Conservation (phyloP, 1,139 yeast species). For the Taiozyma onychis region DNA sequence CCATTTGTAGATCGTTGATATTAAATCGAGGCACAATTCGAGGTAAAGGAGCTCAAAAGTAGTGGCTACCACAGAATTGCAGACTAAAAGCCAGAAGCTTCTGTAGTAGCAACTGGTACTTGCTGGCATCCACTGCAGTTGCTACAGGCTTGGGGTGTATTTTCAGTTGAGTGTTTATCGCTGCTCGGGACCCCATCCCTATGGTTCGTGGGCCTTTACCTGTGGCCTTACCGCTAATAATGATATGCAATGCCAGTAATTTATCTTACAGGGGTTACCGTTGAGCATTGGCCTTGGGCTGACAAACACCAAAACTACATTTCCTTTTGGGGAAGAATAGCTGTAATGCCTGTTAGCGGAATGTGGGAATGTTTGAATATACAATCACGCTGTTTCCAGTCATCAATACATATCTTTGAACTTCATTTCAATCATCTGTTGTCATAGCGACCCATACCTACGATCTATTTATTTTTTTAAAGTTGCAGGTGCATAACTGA, state of each 20-base stretch:
- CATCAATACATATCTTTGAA: too few species aligned
- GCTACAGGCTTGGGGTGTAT: background rate
- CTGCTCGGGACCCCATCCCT: background rate
- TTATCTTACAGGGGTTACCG: background rate
- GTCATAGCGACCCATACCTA: too few species aligned
- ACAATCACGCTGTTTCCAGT: too few species aligned
- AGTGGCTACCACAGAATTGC: background rate
- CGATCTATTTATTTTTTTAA: too few species aligned
- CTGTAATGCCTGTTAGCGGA: too few species aligned
- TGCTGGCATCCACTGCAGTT: background rate
- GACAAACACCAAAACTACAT: background rate
- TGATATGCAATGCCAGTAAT: background rate
- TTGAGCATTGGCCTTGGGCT: background rate
- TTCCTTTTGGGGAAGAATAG: background rate
- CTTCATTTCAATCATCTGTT: too few species aligned
- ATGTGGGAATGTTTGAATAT: too few species aligned
- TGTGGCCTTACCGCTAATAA: background rate
- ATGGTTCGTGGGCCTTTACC: background rate
- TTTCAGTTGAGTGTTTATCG: background rate
- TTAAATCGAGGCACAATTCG: background rate
- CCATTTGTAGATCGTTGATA: background rate
- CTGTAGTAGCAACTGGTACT: background rate
- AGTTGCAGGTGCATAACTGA: too few species aligned
- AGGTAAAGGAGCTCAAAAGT: background rate
- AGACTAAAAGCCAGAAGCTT: background rate